A percentile compares a stretch with the other conserved stretches of the same genome.
Conservation (phyloP, 164 flowering plant species). For the Aristolochia californica region DNA sequence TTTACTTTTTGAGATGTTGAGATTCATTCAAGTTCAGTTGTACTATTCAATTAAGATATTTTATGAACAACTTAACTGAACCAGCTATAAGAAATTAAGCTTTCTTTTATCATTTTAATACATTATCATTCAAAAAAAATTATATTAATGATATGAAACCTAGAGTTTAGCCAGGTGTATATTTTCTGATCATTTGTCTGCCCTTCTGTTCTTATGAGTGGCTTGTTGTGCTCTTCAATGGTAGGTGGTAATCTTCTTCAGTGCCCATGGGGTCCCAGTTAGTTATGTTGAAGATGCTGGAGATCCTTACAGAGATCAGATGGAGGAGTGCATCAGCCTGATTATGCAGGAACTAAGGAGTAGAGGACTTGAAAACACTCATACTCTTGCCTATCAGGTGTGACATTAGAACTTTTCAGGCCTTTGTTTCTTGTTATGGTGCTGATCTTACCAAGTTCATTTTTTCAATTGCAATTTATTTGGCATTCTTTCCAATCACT, state of each 20-base stretch:
- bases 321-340: slow-evolving; percentile 60
- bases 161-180: background rate
- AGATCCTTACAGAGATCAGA: slow-evolving; percentile 97
- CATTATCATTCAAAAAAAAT: no score
- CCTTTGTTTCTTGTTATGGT: background rate
- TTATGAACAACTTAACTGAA: no score
- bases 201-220: background rate
- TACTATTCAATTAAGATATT: no score
- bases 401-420: slow-evolving; percentile 15
- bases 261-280: slow-evolving; percentile 76
- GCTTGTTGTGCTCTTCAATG: background rate
- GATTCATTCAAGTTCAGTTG: no score
- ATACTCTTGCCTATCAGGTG: slow-evolving; percentile 94
- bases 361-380: slow-evolving; percentile 66
- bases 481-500: no score
- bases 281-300: slow-evolving; percentile 79
- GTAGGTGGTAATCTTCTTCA: slow-evolving; percentile 94
- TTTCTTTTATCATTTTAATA: no score
- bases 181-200: background rate
- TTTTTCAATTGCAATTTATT: no score
- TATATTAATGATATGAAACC: no score
- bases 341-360: slow-evolving; percentile 81
- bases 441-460: no score
- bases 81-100: no score
- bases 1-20: background rate